Evolutionary conservation across 2,329 filamentous ascomycete genomes (phyloP).

Genomic region (Colletotrichum musae): DNA sequence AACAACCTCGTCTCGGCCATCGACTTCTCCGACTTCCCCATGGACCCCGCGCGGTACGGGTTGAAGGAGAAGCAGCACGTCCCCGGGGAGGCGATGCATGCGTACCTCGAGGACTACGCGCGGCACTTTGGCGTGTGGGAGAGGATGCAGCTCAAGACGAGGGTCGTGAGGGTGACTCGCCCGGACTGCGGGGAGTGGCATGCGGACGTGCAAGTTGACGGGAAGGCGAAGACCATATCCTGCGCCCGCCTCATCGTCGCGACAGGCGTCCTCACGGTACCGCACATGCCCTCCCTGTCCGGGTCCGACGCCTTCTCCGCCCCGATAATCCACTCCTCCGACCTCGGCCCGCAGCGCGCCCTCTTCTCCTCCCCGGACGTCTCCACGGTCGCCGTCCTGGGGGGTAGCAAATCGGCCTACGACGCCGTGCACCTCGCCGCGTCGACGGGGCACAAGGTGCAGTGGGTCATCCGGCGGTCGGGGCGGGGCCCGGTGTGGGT

Average conservation of each 20-base stretch:
- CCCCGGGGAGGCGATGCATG: conserved; percentile 67
- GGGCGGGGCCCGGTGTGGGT: conserved; percentile 71
- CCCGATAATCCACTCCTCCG: conserved; percentile 70
- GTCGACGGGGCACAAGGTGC: conserved; percentile 65
- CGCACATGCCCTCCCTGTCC: conserved; percentile 66
- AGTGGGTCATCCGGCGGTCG: conserved; percentile 71
- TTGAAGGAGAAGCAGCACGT: conserved; percentile 61
- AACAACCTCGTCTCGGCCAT: conserved; percentile 59
- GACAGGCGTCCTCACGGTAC: conserved; percentile 71
- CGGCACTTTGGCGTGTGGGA: conserved; percentile 65
- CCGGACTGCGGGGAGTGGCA: conserved; percentile 51
- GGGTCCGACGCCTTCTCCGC: conserved; percentile 65
- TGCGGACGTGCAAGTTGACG: too few relatives aligned
- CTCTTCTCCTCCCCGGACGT: conserved; percentile 51
- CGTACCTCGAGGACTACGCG: conserved; percentile 70
- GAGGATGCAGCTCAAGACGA: conserved; percentile 64
- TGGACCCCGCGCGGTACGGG: conserved; percentile 49
- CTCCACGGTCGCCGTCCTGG: conserved; percentile 66
- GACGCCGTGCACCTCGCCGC: conserved; percentile 74
- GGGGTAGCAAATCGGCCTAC: conserved; percentile 74
- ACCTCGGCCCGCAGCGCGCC: conserved; percentile 58
- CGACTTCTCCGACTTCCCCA: conserved; percentile 55
- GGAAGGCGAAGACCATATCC: too few relatives aligned
- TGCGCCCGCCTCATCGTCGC: conserved; percentile 71
- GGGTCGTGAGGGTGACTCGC: conserved; percentile 64